Conservation (phyloP, 164 flowering plant species). For the Hamamelis virginiana region DNA sequence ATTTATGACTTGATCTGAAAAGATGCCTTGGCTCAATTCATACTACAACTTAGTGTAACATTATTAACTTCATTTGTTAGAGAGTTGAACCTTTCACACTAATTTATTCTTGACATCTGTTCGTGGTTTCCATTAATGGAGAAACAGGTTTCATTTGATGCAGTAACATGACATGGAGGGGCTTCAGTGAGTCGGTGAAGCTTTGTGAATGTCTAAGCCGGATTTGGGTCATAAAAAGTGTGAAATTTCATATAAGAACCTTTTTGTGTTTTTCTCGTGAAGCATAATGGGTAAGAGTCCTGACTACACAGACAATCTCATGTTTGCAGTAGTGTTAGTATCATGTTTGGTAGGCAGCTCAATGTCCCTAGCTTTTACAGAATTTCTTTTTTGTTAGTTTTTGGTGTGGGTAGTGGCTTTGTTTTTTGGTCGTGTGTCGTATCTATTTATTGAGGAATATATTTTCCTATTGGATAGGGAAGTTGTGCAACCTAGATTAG, state of each 20-base stretch:
- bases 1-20: too few species aligned
- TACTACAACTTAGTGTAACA: too few species aligned
- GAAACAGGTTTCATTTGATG: neutral
- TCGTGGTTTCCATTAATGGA: too few species aligned
- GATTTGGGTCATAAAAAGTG: too few species aligned
- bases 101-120: neutral
- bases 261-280: neutral
- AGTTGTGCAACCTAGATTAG: neutral
- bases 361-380: slow-evolving; percentile 11
- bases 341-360: slow-evolving; percentile 2
- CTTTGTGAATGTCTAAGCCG: too few species aligned
- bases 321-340: slow-evolving; percentile 11
- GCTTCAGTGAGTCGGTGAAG: neutral
- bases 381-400: slow-evolving; percentile 5
- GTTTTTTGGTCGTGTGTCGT: slow-evolving; percentile 3
- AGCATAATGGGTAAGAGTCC: slow-evolving; percentile 20
- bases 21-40: too few species aligned
- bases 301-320: neutral
- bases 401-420: slow-evolving; percentile 5
- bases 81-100: neutral
- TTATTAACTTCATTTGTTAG: too few species aligned
- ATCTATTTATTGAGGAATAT: neutral
- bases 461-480: neutral
- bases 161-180: neutral
- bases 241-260: neutral